phyloP scores from a whole-genome alignment of 805 yeast species.

The Ogataea zsoltii region DNA sequence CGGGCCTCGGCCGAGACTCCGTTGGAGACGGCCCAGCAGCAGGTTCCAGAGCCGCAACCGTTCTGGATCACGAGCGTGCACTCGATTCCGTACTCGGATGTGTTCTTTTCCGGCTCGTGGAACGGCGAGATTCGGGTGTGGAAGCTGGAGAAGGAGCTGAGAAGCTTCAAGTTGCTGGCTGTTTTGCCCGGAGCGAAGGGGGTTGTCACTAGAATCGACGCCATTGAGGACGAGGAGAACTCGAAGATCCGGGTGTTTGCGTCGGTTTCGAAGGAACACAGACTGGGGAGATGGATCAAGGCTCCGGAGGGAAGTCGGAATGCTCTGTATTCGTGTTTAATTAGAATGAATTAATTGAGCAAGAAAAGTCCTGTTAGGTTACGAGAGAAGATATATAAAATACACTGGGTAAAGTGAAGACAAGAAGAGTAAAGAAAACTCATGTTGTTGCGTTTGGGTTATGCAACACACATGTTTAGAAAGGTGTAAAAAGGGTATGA shows the following conservation, averaged over 20 bases:
- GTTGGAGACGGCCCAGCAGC: conserved; percentile 38
- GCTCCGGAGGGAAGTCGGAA: conserved; percentile 68
- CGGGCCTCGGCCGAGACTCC: conserved; percentile 56
- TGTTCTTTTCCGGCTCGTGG: conserved; percentile 88
- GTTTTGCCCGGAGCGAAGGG: conserved; percentile 65
- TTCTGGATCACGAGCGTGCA: conserved; percentile 81
- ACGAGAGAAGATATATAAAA: background rate
- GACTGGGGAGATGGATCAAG: conserved; percentile 83
- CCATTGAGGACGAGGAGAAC: conserved; percentile 50
- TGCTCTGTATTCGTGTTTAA: conserved; percentile 60
- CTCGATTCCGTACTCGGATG: conserved; percentile 82
- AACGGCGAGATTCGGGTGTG: conserved; percentile 76
- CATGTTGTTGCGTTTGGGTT: no score
- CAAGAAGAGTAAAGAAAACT: background rate
- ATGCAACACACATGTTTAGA: no score
- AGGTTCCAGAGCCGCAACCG: conserved; percentile 74
- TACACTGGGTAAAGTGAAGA: background rate
- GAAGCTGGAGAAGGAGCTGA: conserved; percentile 66
- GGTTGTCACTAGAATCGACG: conserved; percentile 62
- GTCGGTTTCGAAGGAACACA: conserved; percentile 79
- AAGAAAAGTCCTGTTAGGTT: background rate
- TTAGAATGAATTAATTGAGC: conserved; percentile 32
- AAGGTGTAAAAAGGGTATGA: no score
- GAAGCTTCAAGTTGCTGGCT: conserved; percentile 60
- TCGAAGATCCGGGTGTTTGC: conserved; percentile 60